Base-by-base conservation (phyloP, 179 eudicot genomes). In the Gypsophila paniculata region DNA sequence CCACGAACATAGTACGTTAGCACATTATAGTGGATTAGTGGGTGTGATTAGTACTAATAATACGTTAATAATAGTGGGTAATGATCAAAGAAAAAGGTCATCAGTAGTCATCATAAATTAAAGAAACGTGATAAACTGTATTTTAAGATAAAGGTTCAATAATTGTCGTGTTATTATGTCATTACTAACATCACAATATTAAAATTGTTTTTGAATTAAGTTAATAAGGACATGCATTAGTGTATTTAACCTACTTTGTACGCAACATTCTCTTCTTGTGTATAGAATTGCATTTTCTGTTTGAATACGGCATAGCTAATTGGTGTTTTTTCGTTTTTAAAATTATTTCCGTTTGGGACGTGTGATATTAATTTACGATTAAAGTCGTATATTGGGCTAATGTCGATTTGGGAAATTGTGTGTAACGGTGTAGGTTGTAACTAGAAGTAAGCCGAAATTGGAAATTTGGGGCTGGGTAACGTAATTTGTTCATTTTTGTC, bases 91-190 rank as follows among this genome's bases (percentile, higher is more conserved):
- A 49, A 72, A 72, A 42, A 42, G 11, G 46, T 42, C 46, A 72
- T 54, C n/a, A n/a, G n/a, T n/a, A n/a, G 19, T 9, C 34, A n/a
- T 46, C 6, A n/a, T 29, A 29, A 29, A 29, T n/a, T 12, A 36
- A 75, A 18, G 70, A 52, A 38, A 64, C 48, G 78, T 75, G 74
- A 18, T 19, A 69, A 2, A 53, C 21, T 71, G 18, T 61, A 52
- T 58, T 57, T 21, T 15, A 64, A 42, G 75, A 44, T 61, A 63
- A 61, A 61, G 29, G 71, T 13, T 6, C 25, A 17, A 19, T 71
- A 18, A 36, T 65, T 76, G 69, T 44, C 17, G 29, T 21, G 29
- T 65, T 42, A 18, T 21, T 39, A 65, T 39, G 69, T 17, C 51
- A 65, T 42, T 65, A 1, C 1, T 29, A 29, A n/a, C n/a, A 38